Base-by-base conservation (phyloP, 768 basidiomycete genomes). In the Suillus spraguei region DNA sequence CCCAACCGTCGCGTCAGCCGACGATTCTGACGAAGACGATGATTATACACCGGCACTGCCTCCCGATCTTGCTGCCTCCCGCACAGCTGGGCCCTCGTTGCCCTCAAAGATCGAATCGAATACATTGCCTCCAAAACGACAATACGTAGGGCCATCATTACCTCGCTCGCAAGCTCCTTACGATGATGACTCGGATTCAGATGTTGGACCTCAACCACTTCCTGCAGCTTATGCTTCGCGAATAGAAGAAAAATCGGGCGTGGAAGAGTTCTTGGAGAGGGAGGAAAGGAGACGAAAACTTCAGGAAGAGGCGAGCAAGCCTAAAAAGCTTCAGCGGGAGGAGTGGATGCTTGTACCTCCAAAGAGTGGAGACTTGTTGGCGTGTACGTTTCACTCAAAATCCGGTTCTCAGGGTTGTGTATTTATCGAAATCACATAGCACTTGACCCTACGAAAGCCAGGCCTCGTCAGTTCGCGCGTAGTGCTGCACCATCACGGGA, bases 261-360 rank as follows among this genome's bases (percentile, higher is more conserved):
- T 95, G 5, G 77, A 85, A 54, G 90, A 92, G 73, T 98, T 98
- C 66, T 75, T 94, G 71, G 94, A 93, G 72, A 82, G 85, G 60
- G 96, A 99, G 75, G 91, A 92, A 70, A 85, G 88, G 64, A 80
- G 91, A 65, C 78, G 85, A 62, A 88, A 91, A 68, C 80, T 87
- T 63, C 79, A 87, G 38, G 91, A 94, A 86, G 94, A 92, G 80
- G 90, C 88, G 2, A 77, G 81, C 13, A 89, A 90, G 68, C 92
- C 92, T 13, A 95, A 94, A 74, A 83, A 84, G 44, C 79, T 87
- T 44, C 80, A 94, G 74, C 87, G 97, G 49, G 94, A 98, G 22
- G 95, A 96, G 74, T 99, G 97, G 97, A 99, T 99, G 97, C 83
- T 99, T 52, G 90, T 91, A 1, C 97, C 97, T 2, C 97, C 97